phyloP scores from a whole-genome alignment of 371 early-diverging fungal species.

The Apophysomyces trapeziformis region DNA sequence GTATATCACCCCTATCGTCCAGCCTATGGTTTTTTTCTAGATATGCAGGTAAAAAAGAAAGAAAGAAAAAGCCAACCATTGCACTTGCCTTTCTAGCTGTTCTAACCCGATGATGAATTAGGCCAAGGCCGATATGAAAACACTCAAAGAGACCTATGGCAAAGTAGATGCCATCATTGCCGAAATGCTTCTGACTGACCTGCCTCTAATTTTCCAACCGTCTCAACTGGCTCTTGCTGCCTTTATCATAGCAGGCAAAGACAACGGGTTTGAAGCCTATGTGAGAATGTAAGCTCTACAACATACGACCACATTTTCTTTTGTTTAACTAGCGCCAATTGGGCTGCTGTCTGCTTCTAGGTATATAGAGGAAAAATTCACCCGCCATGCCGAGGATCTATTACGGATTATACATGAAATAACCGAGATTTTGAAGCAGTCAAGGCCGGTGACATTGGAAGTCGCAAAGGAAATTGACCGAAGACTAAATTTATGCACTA shows the following conservation, averaged over 20 bases:
- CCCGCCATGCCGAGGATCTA: conserved; percentile 31
- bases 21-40: conserved; percentile 83
- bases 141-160: conserved; percentile 64
- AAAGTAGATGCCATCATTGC: conserved; percentile 58
- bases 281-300: conserved; percentile 33
- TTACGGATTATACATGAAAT: conserved; percentile 52
- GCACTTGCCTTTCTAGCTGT: too few species aligned
- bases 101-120: conserved; percentile 46
- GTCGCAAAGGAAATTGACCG: conserved; percentile 66
- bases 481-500: conserved; percentile 63
- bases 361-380: conserved; percentile 46
- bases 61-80: not conserved
- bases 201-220: conserved; percentile 80
- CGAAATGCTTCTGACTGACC: conserved; percentile 73
- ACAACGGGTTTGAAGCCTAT: conserved; percentile 58
- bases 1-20: conserved; percentile 87
- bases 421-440: conserved; percentile 39
- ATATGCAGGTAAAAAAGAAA: conserved; percentile 65
- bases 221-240: conserved; percentile 87
- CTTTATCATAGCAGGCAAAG: conserved; percentile 67
- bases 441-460: conserved; percentile 39
- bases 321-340: conserved; percentile 22
- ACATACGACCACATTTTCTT: conserved; percentile 17
- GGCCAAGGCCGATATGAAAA: conserved; percentile 50
- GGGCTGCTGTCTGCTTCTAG: not conserved